Conservation (phyloP, 2,329 filamentous ascomycete species). For the Incumbomyces lentus region DNA sequence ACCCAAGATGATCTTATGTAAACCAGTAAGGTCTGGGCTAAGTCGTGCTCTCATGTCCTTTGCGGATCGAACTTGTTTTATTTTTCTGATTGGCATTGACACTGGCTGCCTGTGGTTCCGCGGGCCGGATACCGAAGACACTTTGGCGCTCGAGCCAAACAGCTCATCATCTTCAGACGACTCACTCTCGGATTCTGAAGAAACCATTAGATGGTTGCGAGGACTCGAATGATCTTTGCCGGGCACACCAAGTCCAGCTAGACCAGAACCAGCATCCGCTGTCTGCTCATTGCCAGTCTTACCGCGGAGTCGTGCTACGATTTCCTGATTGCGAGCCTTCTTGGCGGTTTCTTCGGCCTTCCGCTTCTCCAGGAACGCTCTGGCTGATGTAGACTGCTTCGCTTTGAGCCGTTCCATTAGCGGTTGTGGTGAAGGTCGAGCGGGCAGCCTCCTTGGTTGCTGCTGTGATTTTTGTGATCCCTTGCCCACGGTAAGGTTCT, state of each 20-base stretch:
- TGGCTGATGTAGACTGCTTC: conserved; percentile 28
- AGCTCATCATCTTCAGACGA: conserved; percentile 66
- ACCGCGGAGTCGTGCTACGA: conserved; percentile 51
- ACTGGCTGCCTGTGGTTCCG: conserved; percentile 32
- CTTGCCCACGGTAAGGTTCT: conserved; percentile 15
- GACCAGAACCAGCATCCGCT: conserved; percentile 67
- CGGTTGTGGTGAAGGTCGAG: conserved; percentile 10
- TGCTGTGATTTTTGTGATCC: conserved; percentile 9
- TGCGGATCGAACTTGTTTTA: conserved; percentile 65
- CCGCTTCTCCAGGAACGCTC: conserved; percentile 61
- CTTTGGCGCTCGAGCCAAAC: conserved; percentile 42
- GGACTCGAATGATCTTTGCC: conserved; percentile 65
- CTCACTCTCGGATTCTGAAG: conserved; percentile 57
- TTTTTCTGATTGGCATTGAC: conserved; percentile 63
- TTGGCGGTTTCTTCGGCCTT: conserved; percentile 65
- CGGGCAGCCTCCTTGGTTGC: conserved; percentile 3
- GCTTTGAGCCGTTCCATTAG: conserved; percentile 13
- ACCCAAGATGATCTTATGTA: conserved; percentile 76
- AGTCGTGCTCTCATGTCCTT: conserved; percentile 93
- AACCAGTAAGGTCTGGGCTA: conserved; percentile 71
- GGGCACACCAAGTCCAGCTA: conserved; percentile 59
- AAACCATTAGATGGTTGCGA: conserved; percentile 84
- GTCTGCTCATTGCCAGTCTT: conserved; percentile 49
- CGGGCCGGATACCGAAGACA: conserved; percentile 31
- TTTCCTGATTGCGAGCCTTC: conserved; percentile 59